Conservation (phyloP, 2,329 filamentous ascomycete species). For the Fusarium protoensiforme region DNA sequence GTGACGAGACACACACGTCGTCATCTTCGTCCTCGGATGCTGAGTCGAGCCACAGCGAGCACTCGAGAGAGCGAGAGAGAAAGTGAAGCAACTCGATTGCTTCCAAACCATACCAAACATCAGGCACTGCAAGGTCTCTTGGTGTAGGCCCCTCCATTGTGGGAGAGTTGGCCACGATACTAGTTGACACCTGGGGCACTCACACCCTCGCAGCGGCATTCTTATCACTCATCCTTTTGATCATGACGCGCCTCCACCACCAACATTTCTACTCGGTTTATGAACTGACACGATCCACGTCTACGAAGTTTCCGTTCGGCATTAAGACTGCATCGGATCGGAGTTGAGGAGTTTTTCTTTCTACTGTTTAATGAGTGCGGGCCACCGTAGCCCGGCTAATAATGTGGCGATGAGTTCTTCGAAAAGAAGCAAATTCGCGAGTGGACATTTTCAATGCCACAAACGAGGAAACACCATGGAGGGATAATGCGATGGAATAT, state of each 20-base stretch:
- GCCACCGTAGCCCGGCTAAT: conserved; percentile 35
- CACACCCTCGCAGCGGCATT: background rate
- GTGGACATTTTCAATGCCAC: conserved; percentile 18
- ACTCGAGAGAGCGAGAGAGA: conserved; percentile 37
- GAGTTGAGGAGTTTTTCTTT: conserved; percentile 46
- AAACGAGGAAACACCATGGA: conserved; percentile 17
- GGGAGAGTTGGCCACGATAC: background rate
- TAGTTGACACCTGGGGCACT: background rate
- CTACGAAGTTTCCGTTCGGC: conserved; percentile 38
- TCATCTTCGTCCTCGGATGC: conserved; percentile 52
- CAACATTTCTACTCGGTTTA: conserved; percentile 36
- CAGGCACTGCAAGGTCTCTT: background rate
- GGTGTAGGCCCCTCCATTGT: background rate
- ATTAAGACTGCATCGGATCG: conserved; percentile 48
- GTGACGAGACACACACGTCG: conserved; percentile 48
- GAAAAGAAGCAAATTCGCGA: conserved; percentile 8
- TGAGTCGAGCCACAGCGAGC: conserved; percentile 50
- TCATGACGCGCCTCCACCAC: conserved; percentile 13
- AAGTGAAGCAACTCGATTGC: conserved; percentile 18
- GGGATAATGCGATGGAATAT: conserved; percentile 27
- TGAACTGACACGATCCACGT: conserved; percentile 36
- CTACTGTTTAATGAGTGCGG: conserved; percentile 31
- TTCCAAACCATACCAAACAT: background rate
- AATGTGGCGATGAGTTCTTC: conserved; percentile 16
- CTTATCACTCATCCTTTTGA: background rate